These are phyloP conservation scores for Lolium perenne DNA, from an alignment of 176 grass and related monocot genomes.

Conservation along the genomic window DNA sequence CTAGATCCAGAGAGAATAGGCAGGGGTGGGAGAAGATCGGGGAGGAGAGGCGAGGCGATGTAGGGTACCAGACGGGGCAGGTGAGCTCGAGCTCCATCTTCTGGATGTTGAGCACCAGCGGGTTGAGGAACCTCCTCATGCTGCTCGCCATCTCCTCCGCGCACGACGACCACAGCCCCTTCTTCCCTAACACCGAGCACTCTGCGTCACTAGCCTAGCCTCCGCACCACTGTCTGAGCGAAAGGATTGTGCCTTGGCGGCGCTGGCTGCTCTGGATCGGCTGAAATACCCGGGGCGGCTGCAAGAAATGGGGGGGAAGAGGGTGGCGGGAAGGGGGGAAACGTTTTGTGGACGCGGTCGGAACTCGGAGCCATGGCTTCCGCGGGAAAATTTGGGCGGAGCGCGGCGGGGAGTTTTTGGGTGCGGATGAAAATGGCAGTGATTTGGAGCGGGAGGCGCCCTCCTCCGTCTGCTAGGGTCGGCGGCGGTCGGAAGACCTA, in stretches of 20 bases:
- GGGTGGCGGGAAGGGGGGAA: slow-evolving; percentile 40
- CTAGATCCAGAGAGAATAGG: neutral
- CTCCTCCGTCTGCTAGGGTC: neutral
- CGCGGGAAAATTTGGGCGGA: slow-evolving; percentile 31
- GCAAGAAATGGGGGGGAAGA: slow-evolving; percentile 5
- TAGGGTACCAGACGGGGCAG: slow-evolving; percentile 87
- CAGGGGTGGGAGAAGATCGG: neutral
- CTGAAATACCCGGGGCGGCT: slow-evolving; percentile 32
- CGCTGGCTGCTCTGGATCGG: neutral
- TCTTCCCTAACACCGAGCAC: neutral
- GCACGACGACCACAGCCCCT: slow-evolving; percentile 11
- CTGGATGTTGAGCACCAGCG: slow-evolving; percentile 86
- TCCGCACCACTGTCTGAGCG: neutral
- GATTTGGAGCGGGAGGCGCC: neutral
- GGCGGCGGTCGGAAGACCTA: neutral
- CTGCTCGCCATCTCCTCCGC: slow-evolving; percentile 49
- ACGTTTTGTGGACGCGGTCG: slow-evolving; percentile 23
- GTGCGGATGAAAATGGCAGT: neutral
- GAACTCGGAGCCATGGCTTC: neutral
- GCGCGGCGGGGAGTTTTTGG: neutral
- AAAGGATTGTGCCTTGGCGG: neutral
- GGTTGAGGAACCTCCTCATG: slow-evolving; percentile 83
- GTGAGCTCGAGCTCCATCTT: slow-evolving; percentile 99
- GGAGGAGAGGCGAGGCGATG: no score
- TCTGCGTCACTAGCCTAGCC: neutral